A percentile compares a stretch with the other conserved stretches of the same genome.
These are phyloP conservation scores for Acanthamoeba rhysodes DNA, from an alignment of 208 protist species.

Conservation along the genomic window DNA sequence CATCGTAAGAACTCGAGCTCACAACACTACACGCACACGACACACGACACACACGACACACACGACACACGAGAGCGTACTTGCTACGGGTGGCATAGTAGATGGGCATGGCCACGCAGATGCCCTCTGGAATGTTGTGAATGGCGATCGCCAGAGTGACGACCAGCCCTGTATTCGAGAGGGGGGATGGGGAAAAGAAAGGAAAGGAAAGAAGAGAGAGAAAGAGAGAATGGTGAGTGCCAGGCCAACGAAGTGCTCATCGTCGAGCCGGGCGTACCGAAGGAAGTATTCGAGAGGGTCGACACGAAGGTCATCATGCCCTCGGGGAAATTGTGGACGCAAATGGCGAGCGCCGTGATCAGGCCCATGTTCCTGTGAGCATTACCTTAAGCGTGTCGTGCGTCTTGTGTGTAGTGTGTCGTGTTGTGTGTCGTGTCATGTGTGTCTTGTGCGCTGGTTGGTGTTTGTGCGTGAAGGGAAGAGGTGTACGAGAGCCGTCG, in stretches of 20 bases:
- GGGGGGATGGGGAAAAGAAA: background rate
- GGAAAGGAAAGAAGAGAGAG: background rate
- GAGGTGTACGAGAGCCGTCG: background rate
- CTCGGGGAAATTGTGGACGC: conserved; percentile 86
- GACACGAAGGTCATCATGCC: conserved; percentile 86
- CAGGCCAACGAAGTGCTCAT: background rate
- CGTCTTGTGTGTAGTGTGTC: background rate
- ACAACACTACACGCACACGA: no score
- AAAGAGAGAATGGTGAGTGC: background rate
- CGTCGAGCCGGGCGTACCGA: conserved; percentile 1
- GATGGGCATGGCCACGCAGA: conserved; percentile 83
- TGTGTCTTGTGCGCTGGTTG: background rate
- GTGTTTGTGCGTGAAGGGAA: no score
- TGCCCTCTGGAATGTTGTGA: conserved; percentile 87
- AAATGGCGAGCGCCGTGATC: conserved; percentile 82
- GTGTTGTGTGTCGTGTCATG: background rate
- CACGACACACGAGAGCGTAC: background rate
- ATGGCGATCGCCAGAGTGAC: conserved; percentile 81
- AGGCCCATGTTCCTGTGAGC: conserved; percentile 80
- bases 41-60: no score
- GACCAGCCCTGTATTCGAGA: conserved; percentile 37
- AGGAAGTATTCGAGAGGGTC: conserved; percentile 31
- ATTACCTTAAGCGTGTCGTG: background rate
- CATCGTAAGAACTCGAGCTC: no score
- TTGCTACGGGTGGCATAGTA: conserved; percentile 78